Evolutionary conservation across 257 asterid genomes (phyloP).

Genomic region (Solanum neorickii): DNA sequence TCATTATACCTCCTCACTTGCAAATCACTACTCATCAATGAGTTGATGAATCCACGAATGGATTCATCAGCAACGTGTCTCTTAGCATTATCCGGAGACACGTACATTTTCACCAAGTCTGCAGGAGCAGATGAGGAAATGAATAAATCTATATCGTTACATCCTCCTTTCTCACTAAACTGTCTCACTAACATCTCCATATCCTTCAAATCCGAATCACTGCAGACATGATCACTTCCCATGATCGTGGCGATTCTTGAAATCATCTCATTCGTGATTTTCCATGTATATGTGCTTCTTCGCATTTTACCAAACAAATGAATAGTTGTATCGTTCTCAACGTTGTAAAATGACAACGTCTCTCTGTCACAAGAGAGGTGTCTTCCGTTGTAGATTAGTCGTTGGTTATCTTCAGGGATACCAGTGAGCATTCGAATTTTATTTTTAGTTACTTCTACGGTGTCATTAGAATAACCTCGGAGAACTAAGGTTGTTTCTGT

Average conservation of each 20-base stretch:
- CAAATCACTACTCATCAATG: slow-evolving; percentile 15
- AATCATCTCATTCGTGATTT: slow-evolving; percentile 39
- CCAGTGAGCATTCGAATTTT: slow-evolving; percentile 37
- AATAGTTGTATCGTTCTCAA: slow-evolving; percentile 21
- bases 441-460: slow-evolving; percentile 33
- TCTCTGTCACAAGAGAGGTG: slow-evolving; percentile 32
- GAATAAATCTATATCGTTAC: slow-evolving; percentile 2
- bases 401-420: slow-evolving; percentile 46
- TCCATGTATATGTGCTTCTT: slow-evolving; percentile 58
- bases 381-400: slow-evolving; percentile 53
- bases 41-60: slow-evolving; percentile 32
- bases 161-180: too few relatives aligned
- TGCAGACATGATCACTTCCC: slow-evolving; percentile 4
- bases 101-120: slow-evolving; percentile 57
- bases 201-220: too few relatives aligned
- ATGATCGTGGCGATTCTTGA: slow-evolving; percentile 17
- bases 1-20: slow-evolving; percentile 2
- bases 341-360: neutral
- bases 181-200: too few relatives aligned
- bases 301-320: slow-evolving; percentile 51
- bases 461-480: slow-evolving; percentile 37
- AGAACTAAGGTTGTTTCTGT: neutral
- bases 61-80: slow-evolving; percentile 37
- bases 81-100: slow-evolving; percentile 32
- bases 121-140: slow-evolving; percentile 38